Evolutionary conservation across 2,329 filamentous ascomycete species (phyloP).

Genomic region (Cladophialophora carrionii): DNA sequence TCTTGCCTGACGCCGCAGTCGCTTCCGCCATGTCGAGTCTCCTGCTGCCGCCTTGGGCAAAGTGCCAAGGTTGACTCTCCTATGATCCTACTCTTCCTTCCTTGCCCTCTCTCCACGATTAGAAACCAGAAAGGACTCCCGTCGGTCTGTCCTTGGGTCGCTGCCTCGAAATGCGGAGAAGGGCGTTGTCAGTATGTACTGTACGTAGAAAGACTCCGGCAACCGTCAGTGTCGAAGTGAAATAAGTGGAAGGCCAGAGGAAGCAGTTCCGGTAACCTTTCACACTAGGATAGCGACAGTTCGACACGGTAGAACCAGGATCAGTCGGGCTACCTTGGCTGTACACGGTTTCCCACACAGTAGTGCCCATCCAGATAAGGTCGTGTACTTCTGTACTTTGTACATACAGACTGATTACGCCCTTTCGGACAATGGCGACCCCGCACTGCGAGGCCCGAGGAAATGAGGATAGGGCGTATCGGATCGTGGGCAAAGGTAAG

Average conservation of each 20-base stretch:
- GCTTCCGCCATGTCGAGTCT: background rate
- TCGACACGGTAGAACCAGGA: too few relatives aligned
- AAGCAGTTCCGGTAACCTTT: background rate
- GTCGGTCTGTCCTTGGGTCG: background rate
- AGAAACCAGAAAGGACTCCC: background rate
- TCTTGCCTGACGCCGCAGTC: constrained; percentile 4
- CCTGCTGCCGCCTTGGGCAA: background rate
- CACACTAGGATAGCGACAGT: background rate
- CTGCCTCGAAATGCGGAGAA: background rate
- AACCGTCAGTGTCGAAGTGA: background rate
- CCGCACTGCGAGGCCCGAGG: background rate
- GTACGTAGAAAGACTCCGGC: background rate
- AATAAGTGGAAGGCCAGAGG: background rate
- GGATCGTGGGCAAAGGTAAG: background rate
- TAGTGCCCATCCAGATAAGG: background rate
- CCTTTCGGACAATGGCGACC: constrained; percentile 7
- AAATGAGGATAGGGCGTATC: background rate
- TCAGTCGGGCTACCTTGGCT: background rate
- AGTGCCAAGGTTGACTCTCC: background rate
- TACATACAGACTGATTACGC: background rate
- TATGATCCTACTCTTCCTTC: background rate
- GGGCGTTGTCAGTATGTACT: background rate
- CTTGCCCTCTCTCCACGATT: background rate
- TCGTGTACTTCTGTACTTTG: background rate
- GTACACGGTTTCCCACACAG: background rate